phyloP scores from a whole-genome alignment of 768 basidiomycete genomes.

The Mycena galopus region DNA sequence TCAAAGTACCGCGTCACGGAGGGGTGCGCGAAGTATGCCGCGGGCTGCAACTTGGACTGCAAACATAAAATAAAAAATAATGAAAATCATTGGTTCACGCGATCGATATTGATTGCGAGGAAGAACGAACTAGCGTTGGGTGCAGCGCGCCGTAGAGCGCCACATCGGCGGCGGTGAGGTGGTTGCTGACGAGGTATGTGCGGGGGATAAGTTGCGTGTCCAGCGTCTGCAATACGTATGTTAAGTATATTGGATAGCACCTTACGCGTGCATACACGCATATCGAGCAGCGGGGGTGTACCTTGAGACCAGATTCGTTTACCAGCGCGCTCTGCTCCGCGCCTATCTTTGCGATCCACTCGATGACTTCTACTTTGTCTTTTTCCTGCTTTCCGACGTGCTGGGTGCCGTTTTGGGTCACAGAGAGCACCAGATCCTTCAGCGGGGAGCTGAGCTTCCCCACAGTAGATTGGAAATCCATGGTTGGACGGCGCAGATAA shows the following conservation, averaged over 20 bases:
- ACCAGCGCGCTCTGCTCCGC: slow-evolving; percentile 58
- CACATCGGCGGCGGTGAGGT: slow-evolving; percentile 91
- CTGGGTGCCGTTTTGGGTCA: slow-evolving; percentile 57
- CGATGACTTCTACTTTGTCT: slow-evolving; percentile 72
- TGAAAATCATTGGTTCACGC: slow-evolving; percentile 1
- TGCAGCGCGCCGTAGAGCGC: slow-evolving; percentile 93
- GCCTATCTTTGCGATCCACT: slow-evolving; percentile 77
- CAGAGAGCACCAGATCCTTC: slow-evolving; percentile 69
- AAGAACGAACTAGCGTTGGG: slow-evolving; percentile 76
- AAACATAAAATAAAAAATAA: neutral
- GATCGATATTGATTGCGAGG: neutral
- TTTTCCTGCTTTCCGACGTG: slow-evolving; percentile 67
- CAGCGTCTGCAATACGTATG: slow-evolving; percentile 64
- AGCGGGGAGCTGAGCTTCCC: slow-evolving; percentile 61
- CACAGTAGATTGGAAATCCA: slow-evolving; percentile 68
- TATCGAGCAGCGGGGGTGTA: slow-evolving; percentile 41
- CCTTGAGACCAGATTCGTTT: slow-evolving; percentile 64
- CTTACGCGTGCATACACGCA: neutral
- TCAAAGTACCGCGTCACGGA: slow-evolving; percentile 94
- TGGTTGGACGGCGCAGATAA: slow-evolving; percentile 44
- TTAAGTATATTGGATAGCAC: neutral
- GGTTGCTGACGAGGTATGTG: slow-evolving; percentile 89
- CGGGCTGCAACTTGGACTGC: slow-evolving; percentile 78
- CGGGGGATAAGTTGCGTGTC: slow-evolving; percentile 78
- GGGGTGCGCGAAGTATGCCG: slow-evolving; percentile 85